Evolutionary conservation across 257 asterid species (phyloP).

Genomic region (Plectranthus barbatus): DNA sequence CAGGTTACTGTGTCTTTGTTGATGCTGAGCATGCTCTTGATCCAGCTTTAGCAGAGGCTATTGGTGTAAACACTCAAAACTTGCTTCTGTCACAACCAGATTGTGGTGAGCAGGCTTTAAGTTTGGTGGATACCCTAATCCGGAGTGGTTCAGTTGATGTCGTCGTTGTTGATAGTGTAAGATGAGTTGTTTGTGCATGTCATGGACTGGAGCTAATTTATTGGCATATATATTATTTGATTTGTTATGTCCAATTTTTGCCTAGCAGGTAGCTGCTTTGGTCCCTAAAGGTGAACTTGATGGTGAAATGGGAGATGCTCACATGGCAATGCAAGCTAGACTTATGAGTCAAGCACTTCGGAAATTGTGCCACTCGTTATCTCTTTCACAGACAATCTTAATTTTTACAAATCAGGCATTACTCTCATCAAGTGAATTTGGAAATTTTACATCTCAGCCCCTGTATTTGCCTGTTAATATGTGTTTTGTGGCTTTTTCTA

Average conservation of each 20-base stretch:
- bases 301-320: conserved; percentile 99
- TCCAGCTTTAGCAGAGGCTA: conserved; percentile 80
- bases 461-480: not conserved
- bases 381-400: conserved; percentile 83
- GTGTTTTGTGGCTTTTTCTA: not conserved
- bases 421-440: not conserved
- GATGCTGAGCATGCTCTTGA: conserved; percentile 99
- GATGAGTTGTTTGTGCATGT: conserved; percentile 11
- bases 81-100: conserved; percentile 97
- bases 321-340: conserved; percentile 99
- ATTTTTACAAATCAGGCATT: conserved; percentile 87
- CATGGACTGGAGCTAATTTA: conserved; percentile 10
- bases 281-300: conserved; percentile 97
- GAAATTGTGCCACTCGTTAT: conserved; percentile 86
- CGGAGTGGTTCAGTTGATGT: conserved; percentile 99
- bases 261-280: conserved; percentile 88
- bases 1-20: conserved; percentile 87
- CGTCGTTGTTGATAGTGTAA: conserved; percentile 95
- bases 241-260: not conserved
- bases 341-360: conserved; percentile 99
- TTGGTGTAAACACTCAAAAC: conserved; percentile 75
- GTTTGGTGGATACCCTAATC: conserved; percentile 90
- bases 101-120: conserved; percentile 98
- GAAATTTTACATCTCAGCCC: not conserved
- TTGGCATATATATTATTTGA: conserved; percentile 1